A percentile compares a stretch with the other conserved stretches of the same genome.
Evolutionary conservation across 257 asterid species (phyloP).

Genomic region (Solanum megistacrolobum): DNA sequence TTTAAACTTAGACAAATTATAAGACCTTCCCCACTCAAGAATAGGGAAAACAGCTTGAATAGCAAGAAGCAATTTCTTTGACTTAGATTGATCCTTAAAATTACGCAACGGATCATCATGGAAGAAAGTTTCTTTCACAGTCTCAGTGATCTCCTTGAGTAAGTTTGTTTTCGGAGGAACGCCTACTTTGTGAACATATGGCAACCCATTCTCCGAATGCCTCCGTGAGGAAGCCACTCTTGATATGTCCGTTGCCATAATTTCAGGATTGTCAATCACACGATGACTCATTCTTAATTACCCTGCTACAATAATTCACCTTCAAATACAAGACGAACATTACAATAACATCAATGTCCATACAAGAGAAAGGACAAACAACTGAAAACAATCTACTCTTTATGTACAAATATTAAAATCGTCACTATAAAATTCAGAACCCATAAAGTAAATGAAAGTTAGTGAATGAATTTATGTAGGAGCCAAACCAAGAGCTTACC

Average conservation of each 20-base stretch:
- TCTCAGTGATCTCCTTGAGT: constrained; percentile 30
- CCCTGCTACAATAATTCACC: not conserved
- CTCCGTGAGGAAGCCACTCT: constrained; percentile 26
- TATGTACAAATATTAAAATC: not conserved
- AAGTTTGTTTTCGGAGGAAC: constrained; percentile 48
- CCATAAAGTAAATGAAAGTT: not conserved
- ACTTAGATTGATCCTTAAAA: constrained; percentile 39
- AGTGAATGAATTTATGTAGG: not conserved
- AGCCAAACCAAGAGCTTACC: not conserved
- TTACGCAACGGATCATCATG: constrained; percentile 61
- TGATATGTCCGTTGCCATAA: constrained; percentile 15
- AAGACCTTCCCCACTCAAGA: constrained; percentile 56
- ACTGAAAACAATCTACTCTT: not conserved
- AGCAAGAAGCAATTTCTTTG: constrained; percentile 27
- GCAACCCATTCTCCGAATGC: constrained; percentile 4
- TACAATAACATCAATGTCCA: not conserved
- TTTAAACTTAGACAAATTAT: constrained; percentile 39
- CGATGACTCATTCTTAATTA: constrained; percentile 14
- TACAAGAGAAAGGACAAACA: not conserved
- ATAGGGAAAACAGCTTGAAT: constrained; percentile 48
- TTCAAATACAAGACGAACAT: not conserved
- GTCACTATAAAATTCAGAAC: not conserved
- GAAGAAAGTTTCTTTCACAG: constrained; percentile 55
- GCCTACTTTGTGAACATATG: constrained; percentile 50
- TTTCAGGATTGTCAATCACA: constrained; percentile 1